These are phyloP conservation scores for Daldinia loculata DNA, from an alignment of 495 filamentous ascomycete species.

Conservation along the genomic window DNA sequence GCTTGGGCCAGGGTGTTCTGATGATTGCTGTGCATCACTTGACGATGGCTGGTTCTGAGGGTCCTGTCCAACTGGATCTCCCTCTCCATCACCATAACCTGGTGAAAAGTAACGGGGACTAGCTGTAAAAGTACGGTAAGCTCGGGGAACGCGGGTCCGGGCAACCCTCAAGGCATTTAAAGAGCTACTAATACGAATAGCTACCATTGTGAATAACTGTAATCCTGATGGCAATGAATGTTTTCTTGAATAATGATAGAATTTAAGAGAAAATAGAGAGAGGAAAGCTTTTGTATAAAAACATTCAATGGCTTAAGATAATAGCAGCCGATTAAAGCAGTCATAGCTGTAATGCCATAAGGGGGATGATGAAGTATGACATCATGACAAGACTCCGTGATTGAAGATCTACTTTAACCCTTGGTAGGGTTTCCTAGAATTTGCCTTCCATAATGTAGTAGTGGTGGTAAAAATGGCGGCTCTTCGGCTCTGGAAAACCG, in stretches of 20 bases:
- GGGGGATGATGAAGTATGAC: constrained; percentile 42
- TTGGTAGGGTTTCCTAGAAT: constrained; percentile 17
- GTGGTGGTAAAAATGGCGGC: constrained; percentile 7
- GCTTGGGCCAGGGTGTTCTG: constrained; percentile 49
- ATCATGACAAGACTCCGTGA: constrained; percentile 27
- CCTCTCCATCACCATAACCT: constrained; percentile 51
- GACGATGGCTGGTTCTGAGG: constrained; percentile 44
- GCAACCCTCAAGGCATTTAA: constrained; percentile 34
- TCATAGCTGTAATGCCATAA: constrained; percentile 42
- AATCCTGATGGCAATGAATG: neutral
- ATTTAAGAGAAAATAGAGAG: neutral
- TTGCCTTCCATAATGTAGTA: constrained; percentile 3
- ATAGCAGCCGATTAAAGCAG: constrained; percentile 4
- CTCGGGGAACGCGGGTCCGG: constrained; percentile 32
- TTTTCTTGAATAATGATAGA: neutral
- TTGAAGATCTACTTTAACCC: constrained; percentile 9
- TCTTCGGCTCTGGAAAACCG: constrained; percentile 5
- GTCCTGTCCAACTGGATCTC: constrained; percentile 44
- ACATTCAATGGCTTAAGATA: neutral
- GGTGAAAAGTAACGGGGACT: constrained; percentile 24
- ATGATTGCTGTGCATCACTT: constrained; percentile 38
- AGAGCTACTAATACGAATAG: constrained; percentile 35
- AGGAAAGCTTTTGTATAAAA: constrained; percentile 19
- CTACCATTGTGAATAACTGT: constrained; percentile 33
- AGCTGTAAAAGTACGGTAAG: constrained; percentile 28